Evolutionary conservation across 2,329 filamentous ascomycete genomes (phyloP).

Genomic region (Penicillium sp.): DNA sequence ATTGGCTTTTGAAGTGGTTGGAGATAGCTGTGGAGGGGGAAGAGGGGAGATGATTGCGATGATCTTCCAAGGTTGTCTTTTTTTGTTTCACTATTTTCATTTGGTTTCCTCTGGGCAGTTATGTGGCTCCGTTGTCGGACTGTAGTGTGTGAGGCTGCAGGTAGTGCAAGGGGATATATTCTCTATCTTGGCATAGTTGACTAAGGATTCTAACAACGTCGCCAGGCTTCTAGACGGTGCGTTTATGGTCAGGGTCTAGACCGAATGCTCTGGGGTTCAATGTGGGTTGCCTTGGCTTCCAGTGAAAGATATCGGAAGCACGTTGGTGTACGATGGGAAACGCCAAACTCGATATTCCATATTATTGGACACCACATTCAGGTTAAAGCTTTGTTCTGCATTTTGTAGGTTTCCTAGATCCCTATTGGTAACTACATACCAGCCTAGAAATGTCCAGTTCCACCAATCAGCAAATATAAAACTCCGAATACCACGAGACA

Average conservation of each 20-base stretch:
- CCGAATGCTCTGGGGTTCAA: not conserved
- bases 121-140: not conserved
- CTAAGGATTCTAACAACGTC: not conserved
- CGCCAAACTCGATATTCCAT: not conserved
- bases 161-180: not conserved
- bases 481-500: no score
- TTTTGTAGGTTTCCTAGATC: no score
- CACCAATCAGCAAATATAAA: no score
- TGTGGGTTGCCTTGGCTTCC: not conserved
- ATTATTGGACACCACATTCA: not conserved
- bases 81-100: no score
- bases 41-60: not conserved
- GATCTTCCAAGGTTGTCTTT: not conserved
- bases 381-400: not conserved
- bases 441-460: no score
- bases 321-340: not conserved
- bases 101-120: not conserved
- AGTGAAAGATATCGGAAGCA: not conserved
- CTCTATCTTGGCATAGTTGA: not conserved
- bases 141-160: not conserved
- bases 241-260: not conserved
- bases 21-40: not conserved
- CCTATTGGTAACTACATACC: no score
- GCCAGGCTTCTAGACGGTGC: not conserved
- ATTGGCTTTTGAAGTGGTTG: not conserved